These are phyloP conservation scores for Pseudogymnoascus sp. DNA, from an alignment of 2,329 filamentous ascomycete species.

Conservation along the genomic window DNA sequence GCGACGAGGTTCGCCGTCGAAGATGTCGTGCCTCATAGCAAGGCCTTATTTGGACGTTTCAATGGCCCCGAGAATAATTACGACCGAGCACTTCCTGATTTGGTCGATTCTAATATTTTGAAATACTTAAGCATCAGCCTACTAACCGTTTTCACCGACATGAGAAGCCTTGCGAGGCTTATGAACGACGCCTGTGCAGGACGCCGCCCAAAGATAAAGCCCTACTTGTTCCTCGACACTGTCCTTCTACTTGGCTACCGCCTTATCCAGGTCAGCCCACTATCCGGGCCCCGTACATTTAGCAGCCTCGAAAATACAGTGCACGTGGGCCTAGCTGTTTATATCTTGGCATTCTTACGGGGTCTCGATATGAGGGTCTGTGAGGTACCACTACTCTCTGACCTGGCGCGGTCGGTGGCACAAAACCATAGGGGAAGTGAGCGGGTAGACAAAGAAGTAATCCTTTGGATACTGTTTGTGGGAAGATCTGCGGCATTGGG, in stretches of 20 bases:
- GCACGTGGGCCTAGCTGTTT: slow-evolving; percentile 24
- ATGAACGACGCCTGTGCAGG: slow-evolving; percentile 16
- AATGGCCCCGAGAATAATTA: neutral
- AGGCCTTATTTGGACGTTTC: neutral
- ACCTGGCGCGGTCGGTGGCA: slow-evolving; percentile 3
- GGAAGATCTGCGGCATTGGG: slow-evolving; percentile 11
- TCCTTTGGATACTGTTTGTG: slow-evolving; percentile 21
- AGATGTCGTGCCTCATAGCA: slow-evolving; percentile 1
- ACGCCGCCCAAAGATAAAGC: slow-evolving; percentile 14
- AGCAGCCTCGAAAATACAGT: slow-evolving; percentile 15
- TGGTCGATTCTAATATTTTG: neutral
- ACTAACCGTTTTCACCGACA: slow-evolving; percentile 15
- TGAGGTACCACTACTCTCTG: slow-evolving; percentile 14
- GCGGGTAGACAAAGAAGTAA: slow-evolving; percentile 15
- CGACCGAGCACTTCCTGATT: neutral
- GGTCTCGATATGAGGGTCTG: slow-evolving; percentile 6
- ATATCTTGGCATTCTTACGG: slow-evolving; percentile 22
- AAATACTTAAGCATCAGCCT: slow-evolving; percentile 9
- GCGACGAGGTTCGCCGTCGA: slow-evolving; percentile 15
- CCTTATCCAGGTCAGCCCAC: slow-evolving; percentile 19
- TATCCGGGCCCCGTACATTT: neutral
- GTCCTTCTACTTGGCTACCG: slow-evolving; percentile 24
- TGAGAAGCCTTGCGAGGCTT: slow-evolving; percentile 16
- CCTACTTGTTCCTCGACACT: slow-evolving; percentile 22
- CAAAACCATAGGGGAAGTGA: neutral